Evolutionary conservation across 768 basidiomycete species (phyloP), one percentile per base, ranked within the genome.

Genomic region (Boletus pseudopeckii): DNA sequence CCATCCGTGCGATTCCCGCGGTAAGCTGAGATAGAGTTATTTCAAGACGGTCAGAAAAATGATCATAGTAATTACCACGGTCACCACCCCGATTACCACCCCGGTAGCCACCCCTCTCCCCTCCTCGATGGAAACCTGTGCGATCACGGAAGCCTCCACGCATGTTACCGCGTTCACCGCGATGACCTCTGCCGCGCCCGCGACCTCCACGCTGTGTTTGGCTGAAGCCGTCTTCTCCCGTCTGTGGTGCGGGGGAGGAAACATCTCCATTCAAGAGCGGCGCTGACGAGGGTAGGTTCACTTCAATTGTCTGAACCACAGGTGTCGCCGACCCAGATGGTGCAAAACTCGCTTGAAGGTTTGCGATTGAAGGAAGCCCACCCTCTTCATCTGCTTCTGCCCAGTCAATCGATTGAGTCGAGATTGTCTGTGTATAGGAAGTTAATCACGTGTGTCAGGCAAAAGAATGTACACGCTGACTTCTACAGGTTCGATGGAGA

Each of bases 301-400:
- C 60, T 73, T 77, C 76, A 17, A 73, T 67, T 6, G 69, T 38
- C 36, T 66, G 72, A 9, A 67, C 57, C 11, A 70, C 64, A 24
- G 89, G 86, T 0, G 86, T 87, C n/a, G 77, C 81, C 28, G 84
- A 80, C 7, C 84, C 86, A 38, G 90, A 88, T 13, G 83, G 81
- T 7, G 85, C 86, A 63, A 92, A 90, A 58, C 81, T 82, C 42
- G 86, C 86, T 53, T 92, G 89, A 26, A 92, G 76, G 45, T 80
- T 80, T 7, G 83, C 83, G 47, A 93, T 86, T 1, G 88, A 76
- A n/a, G 91, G 90, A 15, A 92, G 80, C 6, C 80, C 88, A 17
- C 77, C 81, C 57, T 86, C 86, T n/a, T 90, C 87, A 52, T 90
- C 88, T 39, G 82, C 84, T 37, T 70, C 68, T 15, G 90, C 88